Conservation (phyloP, 2,329 filamentous ascomycete species). For the Scleromitrula shiraiana region DNA sequence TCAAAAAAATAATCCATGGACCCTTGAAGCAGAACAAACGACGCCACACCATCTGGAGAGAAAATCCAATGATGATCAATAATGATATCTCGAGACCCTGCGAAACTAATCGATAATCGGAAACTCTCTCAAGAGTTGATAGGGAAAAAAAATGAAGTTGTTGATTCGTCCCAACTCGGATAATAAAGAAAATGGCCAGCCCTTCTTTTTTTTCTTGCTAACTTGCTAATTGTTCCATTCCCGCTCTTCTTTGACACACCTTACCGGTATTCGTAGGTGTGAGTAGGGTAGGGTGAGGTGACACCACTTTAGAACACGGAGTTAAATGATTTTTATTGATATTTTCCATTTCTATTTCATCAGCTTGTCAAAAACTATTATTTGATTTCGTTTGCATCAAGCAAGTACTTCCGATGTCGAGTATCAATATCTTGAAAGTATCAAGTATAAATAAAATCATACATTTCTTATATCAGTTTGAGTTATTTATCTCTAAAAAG, state of each 20-base stretch:
- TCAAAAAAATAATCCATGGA: slow-evolving; percentile 2
- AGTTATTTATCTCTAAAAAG: background rate
- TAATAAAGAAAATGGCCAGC: background rate
- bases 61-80: slow-evolving; percentile 8
- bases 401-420: too few relatives aligned
- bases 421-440: too few relatives aligned
- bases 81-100: slow-evolving; percentile 9
- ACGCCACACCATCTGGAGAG: background rate
- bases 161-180: slow-evolving; percentile 8
- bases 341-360: too few relatives aligned
- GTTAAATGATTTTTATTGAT: too few relatives aligned
- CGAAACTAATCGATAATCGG: background rate
- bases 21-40: slow-evolving; percentile 5
- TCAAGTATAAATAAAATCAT: too few relatives aligned
- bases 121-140: too few relatives aligned
- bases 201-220: background rate
- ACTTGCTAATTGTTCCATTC: too few relatives aligned
- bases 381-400: too few relatives aligned
- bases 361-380: too few relatives aligned
- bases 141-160: background rate
- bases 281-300: too few relatives aligned
- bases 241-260: background rate
- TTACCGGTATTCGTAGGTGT: too few relatives aligned
- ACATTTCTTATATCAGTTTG: background rate
- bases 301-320: too few relatives aligned